Base-by-base conservation (phyloP, 768 basidiomycete genomes). In the Mycena floridula region DNA sequence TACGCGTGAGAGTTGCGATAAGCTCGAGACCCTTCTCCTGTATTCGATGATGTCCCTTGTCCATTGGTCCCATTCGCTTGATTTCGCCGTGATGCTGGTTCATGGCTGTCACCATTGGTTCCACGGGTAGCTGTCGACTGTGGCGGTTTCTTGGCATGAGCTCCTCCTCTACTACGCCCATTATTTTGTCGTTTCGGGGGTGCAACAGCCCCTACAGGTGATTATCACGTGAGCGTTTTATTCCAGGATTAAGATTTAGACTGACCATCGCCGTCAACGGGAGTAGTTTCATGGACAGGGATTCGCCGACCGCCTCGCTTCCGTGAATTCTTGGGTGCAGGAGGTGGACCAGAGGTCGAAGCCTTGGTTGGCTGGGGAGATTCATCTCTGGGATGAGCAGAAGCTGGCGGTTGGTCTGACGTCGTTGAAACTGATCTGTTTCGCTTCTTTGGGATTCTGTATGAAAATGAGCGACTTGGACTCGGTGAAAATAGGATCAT, bases 1-100 rank as follows among this genome's bases (percentile, higher is more conserved):
- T 85, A 87, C 20, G 81, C 83, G 72, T 88, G 86, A 49, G 83
- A 80, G 65, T 82, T 83, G 55, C 79, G 82, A 61, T 86, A 87
- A 47, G 84, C 79, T 47, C 82, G 76, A n/a, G n/a, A n/a, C n/a
- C n/a, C n/a, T 43, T 79, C 77, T 50, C 67, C 66, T 40, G 66
- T 54, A 52, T 61, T 62, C 32, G 64, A 62, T 44, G 65, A 59
- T 43, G 64, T 57, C 49, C 62, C 56, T 43, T 70, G 64, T 20
- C 63, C 67, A 43, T 56, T 60, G 42, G 57, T 53, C 28, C 66
- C 70, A 42, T 62, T 63, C 25, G 57, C 52, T 52, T 76, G 74
- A 55, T 70, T 72, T 45, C 83, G 75, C 50, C 76, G 72, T 44
- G 59, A 69, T 22, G 62, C 65, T n/a, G n/a, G n/a, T 49, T 66